These are phyloP conservation scores for Nitzschia palea DNA, from an alignment of 108 stramenopile genomes.

Conservation along the genomic window DNA sequence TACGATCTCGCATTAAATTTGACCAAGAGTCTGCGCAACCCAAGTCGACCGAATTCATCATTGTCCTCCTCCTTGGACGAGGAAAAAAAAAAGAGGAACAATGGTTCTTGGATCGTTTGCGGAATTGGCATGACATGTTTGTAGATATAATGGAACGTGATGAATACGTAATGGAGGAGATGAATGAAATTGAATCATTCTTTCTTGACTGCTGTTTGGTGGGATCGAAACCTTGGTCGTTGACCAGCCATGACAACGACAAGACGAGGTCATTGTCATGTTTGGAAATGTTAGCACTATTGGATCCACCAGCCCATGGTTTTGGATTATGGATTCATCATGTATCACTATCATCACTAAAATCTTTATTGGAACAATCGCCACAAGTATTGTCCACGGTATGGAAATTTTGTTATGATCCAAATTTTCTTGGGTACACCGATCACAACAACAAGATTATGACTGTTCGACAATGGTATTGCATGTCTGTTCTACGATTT, in stretches of 20 bases:
- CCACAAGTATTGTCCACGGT: not conserved
- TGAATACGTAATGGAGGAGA: constrained; percentile 4
- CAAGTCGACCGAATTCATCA: not conserved
- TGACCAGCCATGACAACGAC: too few relatives aligned
- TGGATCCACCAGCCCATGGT: constrained; percentile 23
- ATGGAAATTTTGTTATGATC: not conserved
- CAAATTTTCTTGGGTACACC: not conserved
- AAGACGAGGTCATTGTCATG: too few relatives aligned
- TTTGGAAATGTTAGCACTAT: constrained; percentile 17
- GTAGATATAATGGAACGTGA: constrained; percentile 27
- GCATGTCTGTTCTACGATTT: constrained; percentile 9
- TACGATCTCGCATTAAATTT: constrained; percentile 23
- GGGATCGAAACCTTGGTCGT: too few relatives aligned
- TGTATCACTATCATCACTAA: constrained; percentile 2
- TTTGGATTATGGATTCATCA: constrained; percentile 19
- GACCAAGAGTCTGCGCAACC: not conserved
- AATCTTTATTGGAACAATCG: not conserved
- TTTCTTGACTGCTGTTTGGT: too few relatives aligned
- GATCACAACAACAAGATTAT: not conserved
- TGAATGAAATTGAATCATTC: not conserved
- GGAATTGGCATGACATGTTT: constrained; percentile 34
- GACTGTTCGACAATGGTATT: not conserved
- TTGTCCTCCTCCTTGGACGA: not conserved
- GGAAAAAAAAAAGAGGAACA: not conserved
- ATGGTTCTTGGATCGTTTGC: not conserved